These are phyloP conservation scores for Macrophomina phaseolina DNA, from an alignment of 2,329 filamentous ascomycete species.

Conservation along the genomic window DNA sequence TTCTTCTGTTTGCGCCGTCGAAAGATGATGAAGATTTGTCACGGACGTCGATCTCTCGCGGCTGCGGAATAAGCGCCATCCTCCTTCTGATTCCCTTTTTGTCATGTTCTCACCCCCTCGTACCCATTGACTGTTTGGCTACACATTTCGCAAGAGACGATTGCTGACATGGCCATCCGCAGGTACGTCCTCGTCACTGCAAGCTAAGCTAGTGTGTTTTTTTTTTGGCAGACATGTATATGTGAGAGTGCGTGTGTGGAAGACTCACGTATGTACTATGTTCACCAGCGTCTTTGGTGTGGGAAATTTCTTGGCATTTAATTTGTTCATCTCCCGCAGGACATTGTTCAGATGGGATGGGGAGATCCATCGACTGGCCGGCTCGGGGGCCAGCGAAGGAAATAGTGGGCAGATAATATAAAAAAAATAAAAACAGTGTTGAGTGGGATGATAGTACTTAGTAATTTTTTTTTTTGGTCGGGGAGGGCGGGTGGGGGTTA, in stretches of 20 bases:
- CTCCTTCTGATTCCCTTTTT: not conserved
- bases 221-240: too few relatives aligned
- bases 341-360: too few relatives aligned
- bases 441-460: too few relatives aligned
- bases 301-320: too few relatives aligned
- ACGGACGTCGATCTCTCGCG: not conserved
- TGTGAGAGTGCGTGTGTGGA: not conserved
- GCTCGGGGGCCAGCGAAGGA: too few relatives aligned
- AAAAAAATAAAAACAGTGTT: too few relatives aligned
- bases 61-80: not conserved
- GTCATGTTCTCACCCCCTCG: not conserved
- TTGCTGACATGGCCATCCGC: slow-evolving; percentile 13
- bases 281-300: not conserved
- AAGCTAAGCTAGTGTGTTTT: slow-evolving; percentile 35
- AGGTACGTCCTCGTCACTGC: slow-evolving; percentile 51
- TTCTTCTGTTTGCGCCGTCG: not conserved
- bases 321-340: too few relatives aligned
- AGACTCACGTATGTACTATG: not conserved
- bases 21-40: not conserved
- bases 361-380: too few relatives aligned
- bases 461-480: too few relatives aligned
- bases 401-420: too few relatives aligned
- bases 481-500: too few relatives aligned
- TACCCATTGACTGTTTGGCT: not conserved
- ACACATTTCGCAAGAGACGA: not conserved